phyloP scores from a whole-genome alignment of 78 protist species.

The Pigoraptor vietnamica region DNA sequence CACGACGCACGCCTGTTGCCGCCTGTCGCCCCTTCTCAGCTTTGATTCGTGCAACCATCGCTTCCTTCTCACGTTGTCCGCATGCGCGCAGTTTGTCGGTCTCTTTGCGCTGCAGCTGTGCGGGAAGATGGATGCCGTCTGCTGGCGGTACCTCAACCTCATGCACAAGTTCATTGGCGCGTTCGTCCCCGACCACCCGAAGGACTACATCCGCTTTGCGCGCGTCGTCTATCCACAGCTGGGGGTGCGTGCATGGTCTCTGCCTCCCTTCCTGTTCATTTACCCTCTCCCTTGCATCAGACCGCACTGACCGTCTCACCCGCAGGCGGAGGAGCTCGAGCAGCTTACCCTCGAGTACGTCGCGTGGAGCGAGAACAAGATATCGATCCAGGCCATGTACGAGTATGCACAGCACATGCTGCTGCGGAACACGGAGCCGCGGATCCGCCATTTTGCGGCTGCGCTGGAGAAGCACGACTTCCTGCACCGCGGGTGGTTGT shows the following conservation, averaged over 20 bases:
- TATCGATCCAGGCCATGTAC: not conserved
- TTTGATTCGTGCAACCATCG: too few species aligned
- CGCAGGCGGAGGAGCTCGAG: not conserved
- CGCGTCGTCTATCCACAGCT: not conserved
- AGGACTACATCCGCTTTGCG: not conserved
- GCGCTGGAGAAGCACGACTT: not conserved
- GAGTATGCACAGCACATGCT: not conserved
- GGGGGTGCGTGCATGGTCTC: not conserved
- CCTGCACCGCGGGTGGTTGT: not conserved
- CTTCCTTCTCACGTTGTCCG: not conserved
- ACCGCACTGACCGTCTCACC: not conserved
- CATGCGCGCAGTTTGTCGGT: not conserved
- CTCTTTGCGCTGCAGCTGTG: not conserved
- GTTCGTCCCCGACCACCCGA: not conserved
- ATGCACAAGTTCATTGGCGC: not conserved
- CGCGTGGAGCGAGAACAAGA: not conserved
- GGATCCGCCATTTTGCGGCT: not conserved
- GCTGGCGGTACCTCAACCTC: not conserved
- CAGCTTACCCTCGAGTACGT: not conserved
- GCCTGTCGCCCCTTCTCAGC: too few species aligned
- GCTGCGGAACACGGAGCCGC: not conserved
- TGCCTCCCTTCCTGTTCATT: not conserved
- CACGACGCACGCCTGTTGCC: too few species aligned
- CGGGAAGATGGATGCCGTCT: not conserved
- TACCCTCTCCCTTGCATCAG: too few species aligned